Base-by-base conservation (phyloP, 1,284 basidiomycete genomes). In the Calocybe gambosa region DNA sequence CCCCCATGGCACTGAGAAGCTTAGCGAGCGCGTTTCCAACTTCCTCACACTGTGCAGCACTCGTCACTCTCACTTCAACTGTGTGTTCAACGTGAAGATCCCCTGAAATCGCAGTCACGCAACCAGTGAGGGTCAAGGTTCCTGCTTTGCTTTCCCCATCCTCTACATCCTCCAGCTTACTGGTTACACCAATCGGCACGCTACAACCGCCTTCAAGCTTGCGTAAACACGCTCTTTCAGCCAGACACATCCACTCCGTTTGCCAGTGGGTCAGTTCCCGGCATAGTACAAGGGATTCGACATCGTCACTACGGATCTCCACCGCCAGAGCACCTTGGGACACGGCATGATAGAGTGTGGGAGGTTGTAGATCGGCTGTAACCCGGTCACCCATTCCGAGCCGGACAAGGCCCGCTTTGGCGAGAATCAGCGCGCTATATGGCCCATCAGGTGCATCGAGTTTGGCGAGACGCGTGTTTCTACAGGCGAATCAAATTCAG, bases 131-230 rank as follows among this genome's bases (percentile, higher is more conserved):
- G 33, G 69, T 75, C 53, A 94, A 66, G n/a, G 58, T 72, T 37
- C 54, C 58, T 43, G 56, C 55, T 35, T 55, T 50, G 49, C 52
- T 49, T 49, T 59, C 56, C 41, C 58, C 52, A 46, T 61, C 55
- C 34, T 64, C 62, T 49, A 82, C 57, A 37, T 63, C 60, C 13
- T 31, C 31, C 51, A 83, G 58, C 43, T 62, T 63, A 39, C 81
- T 85, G 48, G 78, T 73, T 25, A 92, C 85, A 13, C 95, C 94
- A n/a, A 98, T 93, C 0, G 95, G 96, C 1, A 99, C 93, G 50
- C 89, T 94, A 66, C 96, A 99, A 21, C 94, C 96, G 9, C 96
- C 96, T 64, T 99, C 95, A 43, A 99, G 74, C 29, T 89, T 84
- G 29, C 85, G 75, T 52, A 99, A 72, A 63, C 90, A 85, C 1